Evolutionary conservation across 805 yeast genomes (phyloP), one percentile per base, ranked within the genome.

Genomic region (Kodamaea neixiangensis): DNA sequence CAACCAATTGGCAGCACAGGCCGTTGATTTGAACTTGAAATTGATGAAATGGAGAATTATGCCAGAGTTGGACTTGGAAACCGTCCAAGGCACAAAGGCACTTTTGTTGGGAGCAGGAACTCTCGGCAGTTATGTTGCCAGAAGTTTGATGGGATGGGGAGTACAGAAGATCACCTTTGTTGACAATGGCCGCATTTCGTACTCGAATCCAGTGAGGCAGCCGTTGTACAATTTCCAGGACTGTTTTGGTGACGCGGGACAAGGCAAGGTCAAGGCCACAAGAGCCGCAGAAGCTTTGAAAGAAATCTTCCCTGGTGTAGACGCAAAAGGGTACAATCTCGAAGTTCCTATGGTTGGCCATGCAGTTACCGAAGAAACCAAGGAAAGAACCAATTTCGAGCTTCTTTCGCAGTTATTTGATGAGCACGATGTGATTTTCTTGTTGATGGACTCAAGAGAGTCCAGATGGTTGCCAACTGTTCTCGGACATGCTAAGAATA

Each of bases 331-430:
- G 0, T 65, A 73, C 44, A 70, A 72, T 25, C 57, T 94, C 25
- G 93, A 86, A 53, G 88, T 94, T 2, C 98, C 99, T 1, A 94
- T 94, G 99, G 88, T 91, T 18, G 99, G 98, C 0, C 99, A 94
- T 65, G 86, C 94, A 0, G 69, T 89, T 0, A 78, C 82, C 0
- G 78, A 82, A 56, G 89, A 83, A 56, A 62, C 57, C 0, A 69
- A 64, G 20, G 86, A 84, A 54, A 55, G 46, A 19, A 44, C 34
- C 13, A 86, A 83, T 44, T 93, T 75, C 62, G 78, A 81, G 0
- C 61, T 62, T 46, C 67, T 94, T 17, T 71, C 69, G 20, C 58
- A 69, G 38, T 71, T 91, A 5, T 80, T 89, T 19, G 75, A 77
- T 14, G 71, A 68, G 0, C 93, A 90, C 64, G 99, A 94, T 66